Conservation (phyloP, 129 eudicot genomes). For the Gnaphalium uliginosum region DNA sequence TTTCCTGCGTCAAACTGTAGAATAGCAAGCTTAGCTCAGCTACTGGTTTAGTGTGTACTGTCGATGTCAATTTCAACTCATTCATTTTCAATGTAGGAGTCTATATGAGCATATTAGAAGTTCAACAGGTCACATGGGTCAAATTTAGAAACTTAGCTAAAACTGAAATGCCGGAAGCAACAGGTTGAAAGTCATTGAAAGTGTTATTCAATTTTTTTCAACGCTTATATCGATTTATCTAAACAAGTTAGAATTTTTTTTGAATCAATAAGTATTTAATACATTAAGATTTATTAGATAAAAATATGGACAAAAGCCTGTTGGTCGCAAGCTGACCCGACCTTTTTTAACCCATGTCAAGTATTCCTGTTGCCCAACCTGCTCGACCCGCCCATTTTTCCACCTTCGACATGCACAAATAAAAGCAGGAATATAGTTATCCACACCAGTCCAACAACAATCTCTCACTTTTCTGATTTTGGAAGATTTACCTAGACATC, state of each 20-base stretch:
- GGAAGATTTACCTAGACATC: background rate
- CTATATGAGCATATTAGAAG: background rate
- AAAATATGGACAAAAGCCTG: background rate
- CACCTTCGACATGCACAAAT: background rate
- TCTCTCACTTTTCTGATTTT: background rate
- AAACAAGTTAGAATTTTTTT: background rate
- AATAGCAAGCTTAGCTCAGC: background rate
- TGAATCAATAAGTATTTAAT: background rate
- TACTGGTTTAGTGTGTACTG: slow-evolving; percentile 7
- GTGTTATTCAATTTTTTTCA: background rate
- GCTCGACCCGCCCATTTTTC: background rate
- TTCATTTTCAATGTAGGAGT: background rate
- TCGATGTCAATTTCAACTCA: background rate
- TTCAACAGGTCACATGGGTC: background rate
- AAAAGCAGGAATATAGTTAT: background rate
- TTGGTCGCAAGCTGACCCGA: background rate
- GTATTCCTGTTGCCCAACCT: background rate
- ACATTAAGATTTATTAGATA: background rate
- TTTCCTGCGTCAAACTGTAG: background rate
- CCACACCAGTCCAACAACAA: background rate
- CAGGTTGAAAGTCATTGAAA: background rate
- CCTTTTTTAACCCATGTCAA: background rate
- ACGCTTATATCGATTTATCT: background rate
- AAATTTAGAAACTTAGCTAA: background rate
- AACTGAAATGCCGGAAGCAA: background rate